These are phyloP conservation scores for Microdochium bolleyi DNA, from an alignment of 2,329 filamentous ascomycete genomes.

Conservation along the genomic window DNA sequence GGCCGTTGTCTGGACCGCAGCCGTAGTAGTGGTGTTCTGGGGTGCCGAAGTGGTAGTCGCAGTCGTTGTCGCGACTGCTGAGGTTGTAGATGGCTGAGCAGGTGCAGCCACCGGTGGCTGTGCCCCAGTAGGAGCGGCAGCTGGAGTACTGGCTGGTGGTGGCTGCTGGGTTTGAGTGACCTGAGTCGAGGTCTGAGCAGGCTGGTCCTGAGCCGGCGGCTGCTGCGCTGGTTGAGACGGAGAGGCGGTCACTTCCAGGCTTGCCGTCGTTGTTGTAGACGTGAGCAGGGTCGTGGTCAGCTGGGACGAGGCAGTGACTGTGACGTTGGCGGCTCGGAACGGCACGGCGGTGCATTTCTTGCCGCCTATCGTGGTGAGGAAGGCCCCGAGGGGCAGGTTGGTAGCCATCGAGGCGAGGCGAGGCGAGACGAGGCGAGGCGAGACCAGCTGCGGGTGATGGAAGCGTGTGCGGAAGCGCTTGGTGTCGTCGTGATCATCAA, in stretches of 20 bases:
- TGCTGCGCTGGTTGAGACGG: slow-evolving; percentile 7
- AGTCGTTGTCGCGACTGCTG: background rate
- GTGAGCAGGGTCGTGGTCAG: slow-evolving; percentile 7
- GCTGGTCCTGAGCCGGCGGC: slow-evolving; percentile 3
- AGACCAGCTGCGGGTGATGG: slow-evolving; percentile 31
- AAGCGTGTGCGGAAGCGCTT: slow-evolving; percentile 8
- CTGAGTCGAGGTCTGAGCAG: background rate
- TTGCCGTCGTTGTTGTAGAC: slow-evolving; percentile 7
- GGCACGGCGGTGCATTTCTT: slow-evolving; percentile 48
- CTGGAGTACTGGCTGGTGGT: no score
- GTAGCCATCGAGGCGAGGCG: slow-evolving; percentile 26
- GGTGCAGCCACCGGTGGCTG: background rate
- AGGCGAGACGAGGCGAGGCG: slow-evolving; percentile 22
- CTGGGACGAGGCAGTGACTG: slow-evolving; percentile 7
- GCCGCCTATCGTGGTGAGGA: slow-evolving; percentile 40
- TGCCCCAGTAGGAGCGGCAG: no score
- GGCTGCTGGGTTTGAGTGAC: background rate
- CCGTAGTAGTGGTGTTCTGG: background rate
- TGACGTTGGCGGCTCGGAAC: slow-evolving; percentile 15
- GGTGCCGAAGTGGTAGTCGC: background rate
- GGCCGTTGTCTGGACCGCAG: background rate
- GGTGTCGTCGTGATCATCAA: slow-evolving; percentile 16
- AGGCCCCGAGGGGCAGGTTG: slow-evolving; percentile 35
- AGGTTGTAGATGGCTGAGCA: background rate
- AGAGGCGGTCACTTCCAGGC: background rate